Evolutionary conservation across 495 filamentous ascomycete species (phyloP), one percentile per base, ranked within the genome.

Genomic region (Aspergillus diversus): DNA sequence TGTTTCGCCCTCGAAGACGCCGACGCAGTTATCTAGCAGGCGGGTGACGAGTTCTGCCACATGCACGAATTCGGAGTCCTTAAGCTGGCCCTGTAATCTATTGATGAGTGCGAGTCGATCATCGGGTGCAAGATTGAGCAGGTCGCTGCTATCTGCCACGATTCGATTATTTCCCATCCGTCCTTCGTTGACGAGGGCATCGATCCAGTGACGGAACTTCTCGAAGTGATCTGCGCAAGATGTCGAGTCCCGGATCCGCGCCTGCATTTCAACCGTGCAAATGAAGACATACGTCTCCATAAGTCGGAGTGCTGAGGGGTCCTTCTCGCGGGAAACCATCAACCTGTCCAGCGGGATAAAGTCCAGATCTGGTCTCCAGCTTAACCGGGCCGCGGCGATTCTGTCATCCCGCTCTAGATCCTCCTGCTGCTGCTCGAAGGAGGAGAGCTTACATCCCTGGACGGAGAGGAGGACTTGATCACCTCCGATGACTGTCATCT

Each of bases 281-380:
- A 56, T n/a, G 11, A 59, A 49, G 4, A 59, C 56, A 35, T 59
- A 59, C 11, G 43, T 48, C 12, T 59, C 56, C 56, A 59, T 49
- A 7, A 59, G 43, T 42, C n/a, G 33, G 13, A 56, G 34, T 0
- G 54, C 54, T 17, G n/a, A 0, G 12, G 42, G 32, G 33, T 59
- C 42, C 31, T 49, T 59, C 13, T 8, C 27, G 9, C 33, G 42
- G 2, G 43, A 49, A 11, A 17, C 32, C 56, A 59, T 59, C 5
- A 49, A 42, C 5, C 56, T 49, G 12, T 49, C 27, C 11, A 59
- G 56, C 4, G 42, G 27, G n/a, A 49, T 32, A n/a, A 59, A 49
- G 13, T 59, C 56, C 15, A 59, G 32, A 49, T 59, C 42, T 32
- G 56, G 56, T 33, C 43, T 34, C 56, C 56, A 59, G 56, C 31